A percentile compares a stretch with the other conserved stretches of the same genome.
Conservation (phyloP, 129 eudicot species). For the Flaveria sonorensis region DNA sequence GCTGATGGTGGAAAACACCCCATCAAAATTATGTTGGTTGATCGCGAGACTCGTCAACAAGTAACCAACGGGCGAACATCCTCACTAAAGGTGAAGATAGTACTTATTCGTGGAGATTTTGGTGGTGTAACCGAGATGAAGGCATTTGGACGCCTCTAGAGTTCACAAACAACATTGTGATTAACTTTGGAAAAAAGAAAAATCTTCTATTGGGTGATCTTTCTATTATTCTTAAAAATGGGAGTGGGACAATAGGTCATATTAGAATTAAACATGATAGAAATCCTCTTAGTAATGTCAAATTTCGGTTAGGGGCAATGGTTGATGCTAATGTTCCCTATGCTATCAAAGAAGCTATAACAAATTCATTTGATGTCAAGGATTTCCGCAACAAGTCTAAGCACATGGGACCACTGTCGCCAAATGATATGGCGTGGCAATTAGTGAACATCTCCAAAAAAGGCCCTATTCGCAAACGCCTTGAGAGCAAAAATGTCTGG, state of each 20-base stretch:
- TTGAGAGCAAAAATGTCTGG: background rate
- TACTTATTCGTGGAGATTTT: slow-evolving; percentile 19
- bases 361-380: slow-evolving; percentile 22
- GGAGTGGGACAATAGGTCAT: slow-evolving; percentile 22
- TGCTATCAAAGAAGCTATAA: slow-evolving; percentile 20
- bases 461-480: slow-evolving; percentile 17
- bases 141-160: background rate
- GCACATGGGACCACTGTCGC: slow-evolving; percentile 5
- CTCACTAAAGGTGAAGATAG: slow-evolving; percentile 25
- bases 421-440: slow-evolving; percentile 30
- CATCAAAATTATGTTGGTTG: slow-evolving; percentile 24
- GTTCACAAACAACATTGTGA: slow-evolving; percentile 24
- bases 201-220: slow-evolving; percentile 27
- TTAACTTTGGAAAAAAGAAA: slow-evolving; percentile 8
- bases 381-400: slow-evolving; percentile 27
- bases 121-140: background rate
- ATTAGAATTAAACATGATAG: slow-evolving; percentile 27
- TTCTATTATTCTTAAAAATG: slow-evolving; percentile 19
- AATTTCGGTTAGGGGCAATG: slow-evolving; percentile 32
- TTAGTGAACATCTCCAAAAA: slow-evolving; percentile 30
- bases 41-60: background rate
- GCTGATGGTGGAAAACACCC: slow-evolving; percentile 5
- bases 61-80: slow-evolving; percentile 17
- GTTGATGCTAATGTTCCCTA: background rate
- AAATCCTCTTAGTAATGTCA: slow-evolving; percentile 1